These are phyloP conservation scores for Omphalotus guepiniiformis DNA, from an alignment of 768 basidiomycete species.

Conservation along the genomic window DNA sequence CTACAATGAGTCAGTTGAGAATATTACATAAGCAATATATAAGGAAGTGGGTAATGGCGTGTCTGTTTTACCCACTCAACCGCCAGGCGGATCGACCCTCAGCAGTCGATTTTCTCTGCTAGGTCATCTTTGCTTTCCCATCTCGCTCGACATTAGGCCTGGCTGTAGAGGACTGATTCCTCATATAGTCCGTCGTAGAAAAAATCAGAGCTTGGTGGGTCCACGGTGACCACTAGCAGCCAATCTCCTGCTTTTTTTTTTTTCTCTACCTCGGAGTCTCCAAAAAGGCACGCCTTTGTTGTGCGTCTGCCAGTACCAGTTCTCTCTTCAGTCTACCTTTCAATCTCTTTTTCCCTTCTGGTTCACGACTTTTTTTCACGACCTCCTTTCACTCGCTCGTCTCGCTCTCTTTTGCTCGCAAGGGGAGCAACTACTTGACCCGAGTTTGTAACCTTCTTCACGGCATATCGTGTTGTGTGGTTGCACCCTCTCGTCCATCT, in stretches of 20 bases:
- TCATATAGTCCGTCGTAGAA: slow-evolving; percentile 16
- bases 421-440: slow-evolving; percentile 35
- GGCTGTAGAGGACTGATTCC: slow-evolving; percentile 41
- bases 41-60: too few species aligned
- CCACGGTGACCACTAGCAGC: slow-evolving; percentile 16
- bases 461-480: slow-evolving; percentile 38
- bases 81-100: slow-evolving; percentile 48
- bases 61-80: slow-evolving; percentile 28
- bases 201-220: slow-evolving; percentile 2
- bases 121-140: slow-evolving; percentile 31
- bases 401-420: slow-evolving; percentile 33
- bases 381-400: slow-evolving; percentile 41
- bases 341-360: slow-evolving; percentile 17
- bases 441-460: slow-evolving; percentile 38
- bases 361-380: slow-evolving; percentile 74
- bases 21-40: background rate
- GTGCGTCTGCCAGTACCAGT: slow-evolving; percentile 70
- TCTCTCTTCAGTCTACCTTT: slow-evolving; percentile 20
- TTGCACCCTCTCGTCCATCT: slow-evolving; percentile 36
- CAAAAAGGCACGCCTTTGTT: slow-evolving; percentile 93
- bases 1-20: background rate
- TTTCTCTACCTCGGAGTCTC: slow-evolving; percentile 23
- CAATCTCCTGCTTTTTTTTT: slow-evolving; percentile 29
- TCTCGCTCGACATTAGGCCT: slow-evolving; percentile 32
- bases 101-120: slow-evolving; percentile 46